Evolutionary conservation across 2,329 filamentous ascomycete species (phyloP), one percentile per base, ranked within the genome.

Genomic region (Dactylellina sp.): DNA sequence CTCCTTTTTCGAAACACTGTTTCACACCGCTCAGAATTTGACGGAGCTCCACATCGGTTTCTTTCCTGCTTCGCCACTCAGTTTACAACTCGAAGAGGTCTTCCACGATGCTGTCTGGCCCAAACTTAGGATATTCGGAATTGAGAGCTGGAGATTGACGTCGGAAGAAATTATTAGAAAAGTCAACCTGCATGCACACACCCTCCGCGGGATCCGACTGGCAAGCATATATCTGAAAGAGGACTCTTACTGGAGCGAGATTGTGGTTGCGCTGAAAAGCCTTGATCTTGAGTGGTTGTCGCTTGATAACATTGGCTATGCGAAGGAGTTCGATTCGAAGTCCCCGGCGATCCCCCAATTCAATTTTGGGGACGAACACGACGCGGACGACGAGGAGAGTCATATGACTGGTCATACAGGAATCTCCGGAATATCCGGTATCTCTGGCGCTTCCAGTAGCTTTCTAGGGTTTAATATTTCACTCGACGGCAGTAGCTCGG

Each of bases 11-110:
- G 82, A 83, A 46, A 83, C 82, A 3, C 83, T 90, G 22, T 89
- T 90, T 77, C 82, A 80, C 1, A 84, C 85, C 7, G 86, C 88
- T 2, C 84, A 83, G 59, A 87, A 88, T 70, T 85, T 91, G 77
- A 84, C 86, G 70, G 85, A 87, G 18, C 82, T 91, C 16, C 88
- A 90, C 77, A 83, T 91, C 35, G 88, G 88, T 2, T 90, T 90
- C 76, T 86, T 86, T 0, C 84, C 85, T 5, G 83, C 86, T 64
- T 79, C 83, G 16, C 87, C 87, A 0, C 80, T 90, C 1, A 84
- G 83, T 20, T 79, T 90, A 18, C 83, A 83, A 3, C 82, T 90
- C 1, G 86, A 89, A 71, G 83, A 85, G 4, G 82, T 90, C 22
- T 89, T 91, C 78, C 87, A 90, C 77, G 81, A 86, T 65, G 83